These are phyloP conservation scores for Sinapis alba DNA, from an alignment of 441 rosid species.

Conservation along the genomic window DNA sequence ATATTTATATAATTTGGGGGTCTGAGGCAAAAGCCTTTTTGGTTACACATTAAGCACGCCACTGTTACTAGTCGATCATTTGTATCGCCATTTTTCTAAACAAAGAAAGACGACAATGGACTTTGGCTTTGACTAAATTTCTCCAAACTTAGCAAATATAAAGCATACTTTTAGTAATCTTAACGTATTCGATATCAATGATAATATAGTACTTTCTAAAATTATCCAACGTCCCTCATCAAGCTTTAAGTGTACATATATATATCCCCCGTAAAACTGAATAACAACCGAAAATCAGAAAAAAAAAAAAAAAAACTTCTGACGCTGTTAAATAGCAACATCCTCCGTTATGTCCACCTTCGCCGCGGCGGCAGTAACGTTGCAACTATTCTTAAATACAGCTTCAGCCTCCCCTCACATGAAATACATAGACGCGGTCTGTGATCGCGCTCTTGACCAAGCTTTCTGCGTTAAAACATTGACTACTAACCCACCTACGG, in stretches of 20 bases:
- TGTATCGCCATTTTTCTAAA: not conserved
- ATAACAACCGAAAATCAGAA: not conserved
- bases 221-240: not conserved
- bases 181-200: not conserved
- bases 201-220: conserved; percentile 23
- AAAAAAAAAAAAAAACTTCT: not conserved
- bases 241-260: not conserved
- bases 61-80: too few relatives aligned
- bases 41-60: too few relatives aligned
- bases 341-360: not conserved
- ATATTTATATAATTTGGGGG: too few relatives aligned
- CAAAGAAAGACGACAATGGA: not conserved
- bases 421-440: conserved; percentile 31
- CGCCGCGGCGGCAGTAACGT: conserved; percentile 14
- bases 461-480: conserved; percentile 24
- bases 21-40: too few relatives aligned
- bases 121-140: conserved; percentile 13
- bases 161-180: not conserved
- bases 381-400: conserved; percentile 2
- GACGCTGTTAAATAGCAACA: conserved; percentile 10
- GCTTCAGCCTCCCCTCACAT: conserved; percentile 29
- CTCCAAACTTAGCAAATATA: conserved; percentile 7
- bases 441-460: conserved; percentile 31
- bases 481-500: conserved; percentile 1
- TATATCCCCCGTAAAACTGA: not conserved